Evolutionary conservation across 176 grass and related monocot genomes (phyloP), one percentile per base, ranked within the genome.

Genomic region (Chrysopogon serrulatus): DNA sequence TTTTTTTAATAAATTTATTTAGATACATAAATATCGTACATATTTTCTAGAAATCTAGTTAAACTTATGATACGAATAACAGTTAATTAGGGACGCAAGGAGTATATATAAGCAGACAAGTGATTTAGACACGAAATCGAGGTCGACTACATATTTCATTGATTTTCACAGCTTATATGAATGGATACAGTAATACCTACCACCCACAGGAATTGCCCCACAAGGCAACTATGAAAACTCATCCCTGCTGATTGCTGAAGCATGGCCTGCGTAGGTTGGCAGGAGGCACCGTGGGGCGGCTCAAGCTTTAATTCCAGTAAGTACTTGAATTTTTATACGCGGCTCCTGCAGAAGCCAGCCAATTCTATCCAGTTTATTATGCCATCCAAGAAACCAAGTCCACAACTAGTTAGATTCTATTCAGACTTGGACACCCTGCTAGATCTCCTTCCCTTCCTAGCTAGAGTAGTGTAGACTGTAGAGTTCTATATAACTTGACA

Each of bases 401-500:
- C 61, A 41, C 24, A 60, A 5, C 59, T 14, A 0, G 39, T 13
- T 45, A 78, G 65, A 79, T 86, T 23, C 49, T 45, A 28, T 68
- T 61, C 67, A 69, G 28, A 62, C 23, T 60, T 79, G 28, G 44
- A 71, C 65, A 77, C 11, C 26, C 53, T 72, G 9, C 33, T 63
- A 19, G 48, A 18, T n/a, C 56, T 48, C 63, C 73, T 17, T 31
- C 4, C 63, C 73, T 17, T 31, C 4, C 13, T 45, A 45, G 43
- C 14, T 16, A 4, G 21, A 71, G 53, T n/a, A n/a, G n/a, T n/a
- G n/a, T n/a, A n/a, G n/a, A n/a, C n/a, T n/a, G n/a, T n/a, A n/a
- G n/a, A n/a, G n/a, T n/a, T 73, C 19, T 84, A 88, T 83, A 88
- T 88, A 84, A 73, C 15, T 81, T 36, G 4, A 36, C 12, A 27